A percentile compares a stretch with the other conserved stretches of the same genome.
Conservation (phyloP, 2,329 filamentous ascomycete species). For the Exutisphaerella laricina region DNA sequence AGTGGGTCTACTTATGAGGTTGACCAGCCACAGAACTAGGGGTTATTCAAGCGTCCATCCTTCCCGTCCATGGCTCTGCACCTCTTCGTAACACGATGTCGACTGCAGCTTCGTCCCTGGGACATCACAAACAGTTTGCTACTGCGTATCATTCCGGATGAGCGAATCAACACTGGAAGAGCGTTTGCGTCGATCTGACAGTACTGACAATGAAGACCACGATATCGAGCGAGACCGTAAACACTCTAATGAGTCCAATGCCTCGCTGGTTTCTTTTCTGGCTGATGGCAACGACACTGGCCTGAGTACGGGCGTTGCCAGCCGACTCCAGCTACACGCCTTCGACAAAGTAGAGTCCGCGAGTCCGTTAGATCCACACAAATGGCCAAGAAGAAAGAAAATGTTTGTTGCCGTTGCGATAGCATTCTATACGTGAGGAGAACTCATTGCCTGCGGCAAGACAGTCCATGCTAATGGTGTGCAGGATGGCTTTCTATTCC, state of each 20-base stretch:
- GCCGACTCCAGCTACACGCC: neutral
- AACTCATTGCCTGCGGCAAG: too few species aligned
- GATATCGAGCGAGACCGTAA: neutral
- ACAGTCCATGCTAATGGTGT: too few species aligned
- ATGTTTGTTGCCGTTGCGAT: neutral
- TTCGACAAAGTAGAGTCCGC: neutral
- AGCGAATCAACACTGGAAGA: too few species aligned
- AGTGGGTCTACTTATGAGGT: too few species aligned
- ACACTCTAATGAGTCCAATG: neutral
- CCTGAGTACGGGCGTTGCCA: neutral
- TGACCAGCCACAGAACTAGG: too few species aligned
- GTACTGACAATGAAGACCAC: neutral
- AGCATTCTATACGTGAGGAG: neutral
- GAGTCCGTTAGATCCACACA: neutral
- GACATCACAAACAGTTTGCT: too few species aligned
- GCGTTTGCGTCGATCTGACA: too few species aligned
- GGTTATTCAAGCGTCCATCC: too few species aligned
- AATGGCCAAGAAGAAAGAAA: neutral
- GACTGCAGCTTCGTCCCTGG: too few species aligned
- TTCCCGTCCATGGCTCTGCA: too few species aligned
- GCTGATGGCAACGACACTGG: neutral
- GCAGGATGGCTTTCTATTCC: conserved; percentile 48
- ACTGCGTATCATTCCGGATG: too few species aligned
- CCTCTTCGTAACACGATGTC: too few species aligned
- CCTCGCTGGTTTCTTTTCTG: neutral